phyloP scores from a whole-genome alignment of 2,329 filamentous ascomycete species.

The Alternaria triticina region DNA sequence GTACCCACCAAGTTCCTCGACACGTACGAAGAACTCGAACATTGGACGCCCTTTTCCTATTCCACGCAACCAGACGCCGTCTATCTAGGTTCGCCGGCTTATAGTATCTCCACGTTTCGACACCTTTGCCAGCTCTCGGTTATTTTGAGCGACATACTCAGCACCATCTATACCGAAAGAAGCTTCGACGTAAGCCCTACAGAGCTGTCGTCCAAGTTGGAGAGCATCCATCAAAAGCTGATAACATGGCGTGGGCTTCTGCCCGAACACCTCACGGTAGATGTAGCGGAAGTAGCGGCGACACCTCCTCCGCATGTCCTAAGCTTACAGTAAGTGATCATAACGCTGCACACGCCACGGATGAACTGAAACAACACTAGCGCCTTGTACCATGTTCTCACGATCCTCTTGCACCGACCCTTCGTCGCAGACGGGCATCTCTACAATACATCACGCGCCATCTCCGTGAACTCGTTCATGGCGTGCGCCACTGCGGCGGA shows the following conservation, averaged over 20 bases:
- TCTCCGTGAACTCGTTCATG: slow-evolving; percentile 54
- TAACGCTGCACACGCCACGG: background rate
- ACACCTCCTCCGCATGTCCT: slow-evolving; percentile 47
- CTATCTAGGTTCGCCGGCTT: slow-evolving; percentile 48
- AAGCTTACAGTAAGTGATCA: slow-evolving; percentile 28
- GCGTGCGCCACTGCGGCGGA: slow-evolving; percentile 56
- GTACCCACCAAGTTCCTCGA: slow-evolving; percentile 59
- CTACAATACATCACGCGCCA: slow-evolving; percentile 49
- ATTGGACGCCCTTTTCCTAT: slow-evolving; percentile 57
- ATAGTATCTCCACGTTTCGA: slow-evolving; percentile 54
- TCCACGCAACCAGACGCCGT: slow-evolving; percentile 28
- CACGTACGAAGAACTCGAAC: slow-evolving; percentile 60
- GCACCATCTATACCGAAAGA: slow-evolving; percentile 50
- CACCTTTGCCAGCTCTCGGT: slow-evolving; percentile 54
- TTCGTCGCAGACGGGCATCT: slow-evolving; percentile 60
- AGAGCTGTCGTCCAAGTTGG: slow-evolving; percentile 47
- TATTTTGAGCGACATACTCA: slow-evolving; percentile 52
- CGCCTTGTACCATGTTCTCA: slow-evolving; percentile 58
- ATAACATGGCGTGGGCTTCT: slow-evolving; percentile 52
- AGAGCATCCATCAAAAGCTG: slow-evolving; percentile 51
- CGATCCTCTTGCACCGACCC: slow-evolving; percentile 62
- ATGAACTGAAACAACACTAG: slow-evolving; percentile 7
- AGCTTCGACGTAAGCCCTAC: slow-evolving; percentile 37
- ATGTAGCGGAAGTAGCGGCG: slow-evolving; percentile 33
- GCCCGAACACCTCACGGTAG: slow-evolving; percentile 53